Percentiles rank a stretch among this genome's conserved stretches.
These are phyloP conservation scores for Dovyalis caffra DNA, from an alignment of 345 rosid genomes.

Conservation along the genomic window DNA sequence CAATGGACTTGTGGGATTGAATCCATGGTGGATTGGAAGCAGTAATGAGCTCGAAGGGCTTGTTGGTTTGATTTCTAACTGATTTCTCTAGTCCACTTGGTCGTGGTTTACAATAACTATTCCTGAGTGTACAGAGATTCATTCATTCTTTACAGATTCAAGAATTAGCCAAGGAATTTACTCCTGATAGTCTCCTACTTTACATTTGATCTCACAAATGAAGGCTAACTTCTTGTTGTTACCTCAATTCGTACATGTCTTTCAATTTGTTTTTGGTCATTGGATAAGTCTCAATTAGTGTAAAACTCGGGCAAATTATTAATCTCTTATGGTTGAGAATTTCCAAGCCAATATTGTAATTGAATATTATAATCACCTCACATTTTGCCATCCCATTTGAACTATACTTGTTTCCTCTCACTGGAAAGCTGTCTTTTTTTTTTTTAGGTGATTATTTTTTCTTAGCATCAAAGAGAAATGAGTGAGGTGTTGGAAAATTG, in stretches of 20 bases:
- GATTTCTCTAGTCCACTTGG: conserved; percentile 14
- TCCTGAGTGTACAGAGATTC: conserved; percentile 38
- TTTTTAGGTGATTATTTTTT: conserved; percentile 28
- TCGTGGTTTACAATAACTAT: conserved; percentile 9
- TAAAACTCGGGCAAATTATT: conserved; percentile 7
- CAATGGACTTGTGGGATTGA: conserved; percentile 37
- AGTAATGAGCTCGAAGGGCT: conserved; percentile 42
- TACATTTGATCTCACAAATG: no score
- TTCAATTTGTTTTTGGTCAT: not conserved
- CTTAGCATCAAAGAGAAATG: conserved; percentile 42
- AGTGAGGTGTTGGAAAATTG: conserved; percentile 39
- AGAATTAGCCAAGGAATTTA: not conserved
- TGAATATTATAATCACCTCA: conserved; percentile 14
- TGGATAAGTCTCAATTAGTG: conserved; percentile 4
- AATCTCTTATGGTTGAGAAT: not conserved
- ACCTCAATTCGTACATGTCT: not conserved
- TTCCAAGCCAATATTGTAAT: conserved; percentile 6
- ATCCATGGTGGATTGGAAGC: conserved; percentile 56
- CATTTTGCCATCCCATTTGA: not conserved
- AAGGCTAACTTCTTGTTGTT: no score
- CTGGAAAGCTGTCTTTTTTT: not conserved
- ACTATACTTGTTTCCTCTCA: conserved; percentile 13
- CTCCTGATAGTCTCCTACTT: conserved; percentile 8
- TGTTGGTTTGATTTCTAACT: conserved; percentile 42
- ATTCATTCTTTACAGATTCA: conserved; percentile 46